Conservation (phyloP, 306 rosid species). For the Vicia faba region DNA sequence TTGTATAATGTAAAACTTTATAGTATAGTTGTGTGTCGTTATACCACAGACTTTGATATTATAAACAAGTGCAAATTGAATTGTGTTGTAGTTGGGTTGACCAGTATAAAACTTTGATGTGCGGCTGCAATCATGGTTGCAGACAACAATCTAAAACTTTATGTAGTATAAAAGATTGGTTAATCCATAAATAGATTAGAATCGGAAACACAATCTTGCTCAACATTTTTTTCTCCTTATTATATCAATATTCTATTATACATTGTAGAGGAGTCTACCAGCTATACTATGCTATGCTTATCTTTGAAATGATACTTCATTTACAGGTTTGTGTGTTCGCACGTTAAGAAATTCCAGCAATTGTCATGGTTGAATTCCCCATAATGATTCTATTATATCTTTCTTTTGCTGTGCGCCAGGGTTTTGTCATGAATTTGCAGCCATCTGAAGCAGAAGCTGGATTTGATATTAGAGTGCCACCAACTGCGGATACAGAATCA, state of each 20-base stretch:
- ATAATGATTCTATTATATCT: conserved; percentile 3
- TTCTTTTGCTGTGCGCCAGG: conserved; percentile 53
- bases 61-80: no score
- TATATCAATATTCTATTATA: background rate
- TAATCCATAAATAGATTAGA: conserved; percentile 4
- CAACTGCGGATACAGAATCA: conserved; percentile 59
- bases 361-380: conserved; percentile 10
- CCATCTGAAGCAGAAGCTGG: conserved; percentile 99
- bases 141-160: background rate
- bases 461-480: conserved; percentile 87
- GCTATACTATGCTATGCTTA: conserved; percentile 1
- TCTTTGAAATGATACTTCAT: background rate
- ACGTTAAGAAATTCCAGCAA: background rate
- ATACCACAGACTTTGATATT: background rate
- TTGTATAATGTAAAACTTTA: background rate
- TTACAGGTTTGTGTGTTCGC: background rate
- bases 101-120: background rate
- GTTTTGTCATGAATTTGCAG: conserved; percentile 97
- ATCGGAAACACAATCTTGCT: background rate
- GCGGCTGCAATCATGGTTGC: background rate
- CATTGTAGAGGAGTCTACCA: background rate
- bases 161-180: background rate
- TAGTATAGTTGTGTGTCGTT: background rate
- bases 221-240: background rate
- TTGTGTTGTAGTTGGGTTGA: no score